Conservation (phyloP, 495 filamentous ascomycete genomes). For the Astrocystis sublimbata region DNA sequence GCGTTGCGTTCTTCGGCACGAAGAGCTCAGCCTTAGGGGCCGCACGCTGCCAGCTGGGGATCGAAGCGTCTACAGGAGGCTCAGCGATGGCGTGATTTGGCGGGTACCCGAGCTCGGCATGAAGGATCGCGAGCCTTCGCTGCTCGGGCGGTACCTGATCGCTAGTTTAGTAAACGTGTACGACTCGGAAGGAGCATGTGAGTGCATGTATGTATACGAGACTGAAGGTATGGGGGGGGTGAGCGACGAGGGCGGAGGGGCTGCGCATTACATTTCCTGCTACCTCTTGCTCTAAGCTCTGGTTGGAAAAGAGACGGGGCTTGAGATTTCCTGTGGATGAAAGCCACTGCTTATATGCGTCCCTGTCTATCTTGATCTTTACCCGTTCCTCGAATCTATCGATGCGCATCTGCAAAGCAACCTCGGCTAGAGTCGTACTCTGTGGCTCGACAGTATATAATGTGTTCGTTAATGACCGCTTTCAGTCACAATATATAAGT, state of each 20-base stretch:
- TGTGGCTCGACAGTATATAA: slow-evolving; percentile 18
- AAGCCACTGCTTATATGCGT: slow-evolving; percentile 39
- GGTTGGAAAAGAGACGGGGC: slow-evolving; percentile 28
- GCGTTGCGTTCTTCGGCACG: slow-evolving; percentile 23
- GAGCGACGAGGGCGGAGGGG: not conserved
- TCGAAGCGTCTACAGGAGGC: slow-evolving; percentile 15
- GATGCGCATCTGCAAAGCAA: slow-evolving; percentile 43
- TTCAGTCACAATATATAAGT: not conserved
- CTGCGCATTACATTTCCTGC: slow-evolving; percentile 21
- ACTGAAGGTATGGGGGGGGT: not conserved
- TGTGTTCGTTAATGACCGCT: slow-evolving; percentile 12
- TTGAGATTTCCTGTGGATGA: slow-evolving; percentile 13
- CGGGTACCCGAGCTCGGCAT: slow-evolving; percentile 29
- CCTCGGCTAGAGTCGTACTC: slow-evolving; percentile 28
- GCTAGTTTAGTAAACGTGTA: not conserved
- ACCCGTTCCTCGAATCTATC: slow-evolving; percentile 46
- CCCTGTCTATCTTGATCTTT: slow-evolving; percentile 36
- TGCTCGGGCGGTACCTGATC: slow-evolving; percentile 26
- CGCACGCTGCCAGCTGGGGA: slow-evolving; percentile 46
- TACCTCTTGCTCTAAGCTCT: slow-evolving; percentile 23
- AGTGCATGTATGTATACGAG: not conserved
- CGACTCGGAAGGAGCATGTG: not conserved
- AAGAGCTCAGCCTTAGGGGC: slow-evolving; percentile 47
- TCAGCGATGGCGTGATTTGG: slow-evolving; percentile 15
- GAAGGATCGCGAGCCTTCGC: slow-evolving; percentile 29